Base-by-base conservation (phyloP, 495 filamentous ascomycete species). In the Amniculicola lignicola region DNA sequence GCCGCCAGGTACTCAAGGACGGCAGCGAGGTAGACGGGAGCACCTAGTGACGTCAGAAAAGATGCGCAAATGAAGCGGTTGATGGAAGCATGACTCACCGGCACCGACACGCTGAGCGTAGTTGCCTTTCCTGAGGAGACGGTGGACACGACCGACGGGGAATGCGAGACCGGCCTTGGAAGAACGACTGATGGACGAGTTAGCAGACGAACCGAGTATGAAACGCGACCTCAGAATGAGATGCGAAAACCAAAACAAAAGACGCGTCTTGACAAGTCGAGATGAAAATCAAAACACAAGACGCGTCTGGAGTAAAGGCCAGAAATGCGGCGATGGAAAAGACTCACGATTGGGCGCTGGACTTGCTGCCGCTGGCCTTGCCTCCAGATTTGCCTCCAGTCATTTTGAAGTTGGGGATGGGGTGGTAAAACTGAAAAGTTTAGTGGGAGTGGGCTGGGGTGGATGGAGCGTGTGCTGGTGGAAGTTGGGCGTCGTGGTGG, bases 61-160 rank as follows among this genome's bases (percentile, higher is more conserved):
- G 25, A 11, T 51, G 50, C 44, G 51, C 31, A 50, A 54, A 37
- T 14, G 10, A 55, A 61, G 47, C 7, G 25, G n/a, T 23, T 14
- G 14, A 56, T 53, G 72, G 78, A 70, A n/a, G n/a, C 67, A 84
- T 29, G 25, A 54, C 51, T 44, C 25, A 54, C 89, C 86, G 70
- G 91, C 91, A 92, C 91, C 93, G 71, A 96, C 94, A 85, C 93
- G 94, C 82, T 97, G 93, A 68, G 93, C 93, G 70, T 98, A 98
- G 88, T 98, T 98, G 70, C 93, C 93, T 84, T 98, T 98, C 77
- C 93, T 86, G 72, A 98, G 83, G 57, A 98, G 88, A 88, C 93
- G 91, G 79, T 98, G 93, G 65, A 98, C 93, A 94, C 93, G 93
- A 74, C 93, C 93, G 72, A 98, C 93, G 63, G 93, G 93, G 84